Conservation (phyloP, 2,329 filamentous ascomycete genomes). For the Xylaria sp. region DNA sequence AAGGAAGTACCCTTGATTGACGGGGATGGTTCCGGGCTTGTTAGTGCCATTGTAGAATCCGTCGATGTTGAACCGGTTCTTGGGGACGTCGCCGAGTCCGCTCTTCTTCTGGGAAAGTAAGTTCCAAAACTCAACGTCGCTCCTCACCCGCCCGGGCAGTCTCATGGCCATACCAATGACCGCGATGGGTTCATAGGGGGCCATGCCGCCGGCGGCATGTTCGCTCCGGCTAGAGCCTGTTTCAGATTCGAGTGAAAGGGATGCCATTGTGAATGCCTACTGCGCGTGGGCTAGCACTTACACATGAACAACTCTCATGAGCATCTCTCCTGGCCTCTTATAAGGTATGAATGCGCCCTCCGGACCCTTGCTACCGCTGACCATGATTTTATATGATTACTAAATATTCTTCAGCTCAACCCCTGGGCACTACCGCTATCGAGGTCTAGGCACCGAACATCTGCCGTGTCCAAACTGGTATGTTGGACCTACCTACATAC, state of each 20-base stretch:
- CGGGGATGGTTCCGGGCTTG: not conserved
- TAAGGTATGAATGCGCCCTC: too few species aligned
- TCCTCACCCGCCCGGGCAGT: not conserved
- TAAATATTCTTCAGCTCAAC: too few species aligned
- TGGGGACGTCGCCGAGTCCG: not conserved
- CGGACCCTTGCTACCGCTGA: too few species aligned
- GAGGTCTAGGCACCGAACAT: too few species aligned
- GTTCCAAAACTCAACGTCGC: not conserved
- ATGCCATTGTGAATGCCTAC: not conserved
- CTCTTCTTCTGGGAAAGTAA: not conserved
- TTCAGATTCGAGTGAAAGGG: not conserved
- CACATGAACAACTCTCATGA: not conserved
- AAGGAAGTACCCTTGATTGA: conserved; percentile 17
- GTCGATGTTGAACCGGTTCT: not conserved
- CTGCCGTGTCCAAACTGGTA: too few species aligned
- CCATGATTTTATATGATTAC: too few species aligned
- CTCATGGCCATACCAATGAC: not conserved
- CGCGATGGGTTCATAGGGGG: not conserved
- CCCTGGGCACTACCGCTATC: too few species aligned
- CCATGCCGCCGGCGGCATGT: not conserved
- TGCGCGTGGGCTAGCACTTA: not conserved
- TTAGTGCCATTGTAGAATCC: not conserved
- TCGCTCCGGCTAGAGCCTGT: not conserved
- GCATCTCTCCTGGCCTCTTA: too few species aligned
- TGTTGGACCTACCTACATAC: too few species aligned